Evolutionary conservation across 768 basidiomycete genomes (phyloP), one percentile per base, ranked within the genome.

Genomic region (Sporobolomyces phaffii): DNA sequence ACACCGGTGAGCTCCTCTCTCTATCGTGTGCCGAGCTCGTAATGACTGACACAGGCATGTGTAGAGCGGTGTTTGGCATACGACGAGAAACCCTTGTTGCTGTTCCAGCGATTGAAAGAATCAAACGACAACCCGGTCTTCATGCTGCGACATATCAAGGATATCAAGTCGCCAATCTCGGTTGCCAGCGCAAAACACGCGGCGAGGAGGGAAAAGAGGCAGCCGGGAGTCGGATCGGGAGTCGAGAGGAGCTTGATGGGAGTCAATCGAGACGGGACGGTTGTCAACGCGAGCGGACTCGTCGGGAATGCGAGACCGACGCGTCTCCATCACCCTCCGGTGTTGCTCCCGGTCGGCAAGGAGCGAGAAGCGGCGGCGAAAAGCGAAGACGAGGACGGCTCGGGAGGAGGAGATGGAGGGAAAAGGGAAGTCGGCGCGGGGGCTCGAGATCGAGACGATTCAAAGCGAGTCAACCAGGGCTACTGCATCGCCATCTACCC

Each of bases 401-500:
- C n/a, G n/a, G 40, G 58, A 68, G 49, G 64, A 60, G 48, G 60
- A 59, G 60, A 44, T 70, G 62, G 71, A 69, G 10, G 52, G 26
- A 62, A 47, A n/a, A 60, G 47, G 24, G 52, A 47, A 29, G 17
- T 28, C n/a, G n/a, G n/a, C n/a, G n/a, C n/a, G n/a, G n/a, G n/a
- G 24, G 17, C 6, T 2, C 26, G 44, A 31, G 54, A 44, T 18
- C 8, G 24, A 28, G 52, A 54, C n/a, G 13, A 10, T n/a, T 33
- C 50, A 58, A 34, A 47, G 41, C 20, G 36, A 31, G 5, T 13
- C 20, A 14, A 22, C 29, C 65, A 62, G 5, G 80, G 80, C 24
- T 99, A 96, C 75, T 93, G 94, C 3, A 90, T 99, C 38, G 91
- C 93, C 34, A 98, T 98, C 72, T 98, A 99, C 76, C 96, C 96